Evolutionary conservation across 129 eudicot species (phyloP).

Genomic region (Saposhnikovia divaricata): DNA sequence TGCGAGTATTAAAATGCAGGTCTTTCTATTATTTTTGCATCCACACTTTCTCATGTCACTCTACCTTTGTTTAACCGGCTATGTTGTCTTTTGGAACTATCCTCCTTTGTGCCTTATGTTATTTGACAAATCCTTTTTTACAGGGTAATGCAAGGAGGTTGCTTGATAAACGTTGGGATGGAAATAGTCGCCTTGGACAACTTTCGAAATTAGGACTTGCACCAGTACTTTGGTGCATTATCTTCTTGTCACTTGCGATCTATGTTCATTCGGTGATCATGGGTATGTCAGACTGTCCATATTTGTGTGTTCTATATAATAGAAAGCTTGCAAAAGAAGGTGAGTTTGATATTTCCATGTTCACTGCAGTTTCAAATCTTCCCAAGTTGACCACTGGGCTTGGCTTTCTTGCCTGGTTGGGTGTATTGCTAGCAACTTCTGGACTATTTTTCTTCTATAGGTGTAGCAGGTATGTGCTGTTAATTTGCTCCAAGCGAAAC

Average conservation of each 20-base stretch:
- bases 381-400: constrained; percentile 71
- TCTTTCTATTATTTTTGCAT: not conserved
- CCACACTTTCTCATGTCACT: not conserved
- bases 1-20: not conserved
- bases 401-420: constrained; percentile 78
- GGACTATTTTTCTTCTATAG: constrained; percentile 76
- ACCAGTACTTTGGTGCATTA: constrained; percentile 69
- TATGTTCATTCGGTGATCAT: constrained; percentile 69
- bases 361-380: constrained; percentile 54
- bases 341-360: not conserved
- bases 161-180: constrained; percentile 74
- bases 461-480: constrained; percentile 70
- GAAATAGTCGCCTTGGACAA: constrained; percentile 49
- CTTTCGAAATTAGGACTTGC: constrained; percentile 89
- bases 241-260: constrained; percentile 58
- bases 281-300: constrained; percentile 34
- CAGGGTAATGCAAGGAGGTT: constrained; percentile 93
- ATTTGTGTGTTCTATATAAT: not conserved
- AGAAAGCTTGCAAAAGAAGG: not conserved
- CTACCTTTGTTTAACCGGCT: not conserved
- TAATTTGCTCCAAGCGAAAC: not conserved
- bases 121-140: constrained; percentile 21
- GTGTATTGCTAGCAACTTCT: constrained; percentile 52
- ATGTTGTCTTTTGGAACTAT: not conserved
- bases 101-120: not conserved